Conservation (phyloP, 139 green algal genomes). For the Pycnococcus provasolii region DNA sequence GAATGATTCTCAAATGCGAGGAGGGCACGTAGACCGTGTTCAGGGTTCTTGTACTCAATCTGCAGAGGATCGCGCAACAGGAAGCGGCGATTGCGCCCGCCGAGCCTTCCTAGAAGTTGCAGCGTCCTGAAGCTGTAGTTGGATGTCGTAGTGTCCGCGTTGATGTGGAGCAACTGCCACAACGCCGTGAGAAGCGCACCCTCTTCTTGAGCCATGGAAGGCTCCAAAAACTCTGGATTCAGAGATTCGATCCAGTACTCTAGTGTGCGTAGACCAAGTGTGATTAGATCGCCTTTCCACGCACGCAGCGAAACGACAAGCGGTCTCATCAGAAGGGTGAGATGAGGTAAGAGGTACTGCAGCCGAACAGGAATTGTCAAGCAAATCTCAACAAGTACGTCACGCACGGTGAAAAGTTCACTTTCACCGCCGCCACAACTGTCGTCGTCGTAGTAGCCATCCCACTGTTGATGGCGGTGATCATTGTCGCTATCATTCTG, state of each 20-base stretch:
- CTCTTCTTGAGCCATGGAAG: constrained; percentile 60
- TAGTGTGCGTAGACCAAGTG: constrained; percentile 48
- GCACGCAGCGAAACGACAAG: constrained; percentile 55
- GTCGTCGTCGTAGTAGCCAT: too few relatives aligned
- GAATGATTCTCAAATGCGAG: constrained; percentile 71
- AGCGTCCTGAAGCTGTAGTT: constrained; percentile 53
- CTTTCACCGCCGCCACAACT: too few relatives aligned
- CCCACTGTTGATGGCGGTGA: too few relatives aligned
- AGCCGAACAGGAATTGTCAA: constrained; percentile 71
- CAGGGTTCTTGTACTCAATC: constrained; percentile 78
- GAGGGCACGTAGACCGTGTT: constrained; percentile 89
- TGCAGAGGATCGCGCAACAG: constrained; percentile 48
- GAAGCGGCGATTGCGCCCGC: constrained; percentile 77
- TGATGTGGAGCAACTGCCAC: constrained; percentile 59
- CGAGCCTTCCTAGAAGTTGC: constrained; percentile 90
- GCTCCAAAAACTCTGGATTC: constrained; percentile 90
- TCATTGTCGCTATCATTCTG: too few relatives aligned
- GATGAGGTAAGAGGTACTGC: constrained; percentile 56
- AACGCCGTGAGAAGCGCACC: constrained; percentile 66
- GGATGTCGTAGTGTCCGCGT: constrained; percentile 40
- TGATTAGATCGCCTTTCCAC: constrained; percentile 21
- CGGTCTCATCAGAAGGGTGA: constrained; percentile 72
- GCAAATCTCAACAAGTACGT: constrained; percentile 70
- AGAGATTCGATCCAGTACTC: constrained; percentile 88
- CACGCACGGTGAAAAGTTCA: neutral